These are phyloP conservation scores for Purpureocillium lavendulum DNA, from an alignment of 2,329 filamentous ascomycete genomes.

Conservation along the genomic window DNA sequence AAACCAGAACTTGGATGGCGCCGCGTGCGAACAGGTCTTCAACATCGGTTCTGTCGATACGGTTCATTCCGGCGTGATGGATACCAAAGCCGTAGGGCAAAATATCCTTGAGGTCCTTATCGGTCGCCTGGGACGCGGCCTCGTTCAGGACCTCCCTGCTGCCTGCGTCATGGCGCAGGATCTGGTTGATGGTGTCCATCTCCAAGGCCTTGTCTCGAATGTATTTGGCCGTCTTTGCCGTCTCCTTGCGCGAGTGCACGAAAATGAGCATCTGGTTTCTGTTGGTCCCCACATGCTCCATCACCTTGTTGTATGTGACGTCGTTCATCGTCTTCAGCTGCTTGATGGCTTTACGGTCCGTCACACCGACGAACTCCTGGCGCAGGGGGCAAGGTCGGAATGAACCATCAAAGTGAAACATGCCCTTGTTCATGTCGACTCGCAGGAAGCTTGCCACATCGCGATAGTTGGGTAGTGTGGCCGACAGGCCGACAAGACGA, in stretches of 20 bases:
- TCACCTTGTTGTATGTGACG: constrained; percentile 93
- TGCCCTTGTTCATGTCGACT: constrained; percentile 73
- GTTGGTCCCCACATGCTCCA: constrained; percentile 89
- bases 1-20: constrained; percentile 89
- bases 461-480: constrained; percentile 90
- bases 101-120: constrained; percentile 85
- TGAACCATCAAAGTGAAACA: constrained; percentile 95
- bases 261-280: constrained; percentile 99
- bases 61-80: constrained; percentile 94
- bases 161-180: constrained; percentile 85
- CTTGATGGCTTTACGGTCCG: constrained; percentile 97
- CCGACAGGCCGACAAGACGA: constrained; percentile 83
- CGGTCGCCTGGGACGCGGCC: constrained; percentile 73
- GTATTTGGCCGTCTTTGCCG: constrained; percentile 92
- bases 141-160: constrained; percentile 82
- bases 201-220: constrained; percentile 97
- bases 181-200: constrained; percentile 92
- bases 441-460: constrained; percentile 95
- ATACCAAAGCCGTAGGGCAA: constrained; percentile 96
- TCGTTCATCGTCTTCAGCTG: constrained; percentile 99
- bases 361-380: constrained; percentile 96
- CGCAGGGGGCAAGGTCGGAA: constrained; percentile 89
- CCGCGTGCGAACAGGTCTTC: constrained; percentile 91
- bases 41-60: constrained; percentile 89
- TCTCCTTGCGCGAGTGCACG: constrained; percentile 96